phyloP scores from a whole-genome alignment of 2,329 filamentous ascomycete genomes.

The Scolecobasidium constrictum region DNA sequence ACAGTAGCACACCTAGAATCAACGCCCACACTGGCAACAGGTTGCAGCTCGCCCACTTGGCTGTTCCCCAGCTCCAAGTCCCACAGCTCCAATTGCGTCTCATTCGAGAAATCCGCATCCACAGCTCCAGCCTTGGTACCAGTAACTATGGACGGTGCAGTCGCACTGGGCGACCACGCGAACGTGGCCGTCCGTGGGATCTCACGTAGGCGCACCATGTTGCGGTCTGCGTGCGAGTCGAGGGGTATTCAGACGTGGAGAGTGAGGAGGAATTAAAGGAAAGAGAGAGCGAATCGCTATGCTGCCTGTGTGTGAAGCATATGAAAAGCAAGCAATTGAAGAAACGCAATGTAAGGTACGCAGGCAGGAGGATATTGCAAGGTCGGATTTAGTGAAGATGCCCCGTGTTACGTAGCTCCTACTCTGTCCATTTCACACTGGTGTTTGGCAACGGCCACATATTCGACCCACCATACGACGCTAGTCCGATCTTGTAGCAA shows the following conservation, averaged over 20 bases:
- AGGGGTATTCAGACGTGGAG: neutral
- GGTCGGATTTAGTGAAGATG: neutral
- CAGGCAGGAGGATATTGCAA: too few relatives aligned
- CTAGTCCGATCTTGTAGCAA: too few relatives aligned
- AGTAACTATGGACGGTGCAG: conserved; percentile 75
- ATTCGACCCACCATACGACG: too few relatives aligned
- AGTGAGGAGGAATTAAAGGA: neutral
- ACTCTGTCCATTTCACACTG: too few relatives aligned
- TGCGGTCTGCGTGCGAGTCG: conserved; percentile 15
- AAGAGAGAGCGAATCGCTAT: neutral
- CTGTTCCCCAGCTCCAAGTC: conserved; percentile 74
- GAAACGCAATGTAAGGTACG: too few relatives aligned
- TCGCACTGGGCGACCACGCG: conserved; percentile 80
- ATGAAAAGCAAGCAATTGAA: conserved; percentile 1
- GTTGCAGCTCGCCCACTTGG: conserved; percentile 63
- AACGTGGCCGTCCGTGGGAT: conserved; percentile 95
- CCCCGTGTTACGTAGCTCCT: too few relatives aligned
- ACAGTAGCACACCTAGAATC: conserved; percentile 64
- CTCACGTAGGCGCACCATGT: conserved; percentile 93
- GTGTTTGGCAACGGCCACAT: too few relatives aligned
- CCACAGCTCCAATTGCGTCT: conserved; percentile 95
- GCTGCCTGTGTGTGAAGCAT: conserved; percentile 2
- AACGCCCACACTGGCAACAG: conserved; percentile 70
- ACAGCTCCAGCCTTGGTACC: conserved; percentile 92
- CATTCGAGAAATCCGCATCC: conserved; percentile 93